Evolutionary conservation across 768 basidiomycete species (phyloP).

Genomic region (Hirschioporus abietinus): DNA sequence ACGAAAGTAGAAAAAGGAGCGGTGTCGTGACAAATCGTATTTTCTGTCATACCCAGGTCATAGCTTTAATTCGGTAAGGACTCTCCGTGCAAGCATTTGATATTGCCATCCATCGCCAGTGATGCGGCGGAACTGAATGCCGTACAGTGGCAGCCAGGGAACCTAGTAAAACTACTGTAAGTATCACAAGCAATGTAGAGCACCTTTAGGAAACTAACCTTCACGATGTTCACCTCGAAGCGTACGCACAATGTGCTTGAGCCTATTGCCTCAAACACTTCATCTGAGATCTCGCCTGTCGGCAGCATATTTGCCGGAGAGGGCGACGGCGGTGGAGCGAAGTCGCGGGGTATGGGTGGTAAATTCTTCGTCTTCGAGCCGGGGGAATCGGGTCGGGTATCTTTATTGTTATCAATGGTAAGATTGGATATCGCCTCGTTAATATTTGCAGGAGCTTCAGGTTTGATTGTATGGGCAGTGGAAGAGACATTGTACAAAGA

Average conservation of each 20-base stretch:
- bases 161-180: constrained; percentile 46
- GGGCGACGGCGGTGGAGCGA: constrained; percentile 31
- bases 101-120: constrained; percentile 96
- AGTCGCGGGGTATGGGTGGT: constrained; percentile 80
- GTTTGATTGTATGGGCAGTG: constrained; percentile 37
- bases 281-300: constrained; percentile 61
- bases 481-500: constrained; percentile 82
- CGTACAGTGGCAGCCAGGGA: constrained; percentile 88
- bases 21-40: not conserved
- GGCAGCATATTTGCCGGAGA: constrained; percentile 44
- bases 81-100: constrained; percentile 88
- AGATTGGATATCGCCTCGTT: constrained; percentile 7
- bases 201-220: constrained; percentile 48
- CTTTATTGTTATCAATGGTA: not conserved
- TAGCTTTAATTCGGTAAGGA: constrained; percentile 83
- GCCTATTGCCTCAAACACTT: constrained; percentile 67
- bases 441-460: constrained; percentile 21
- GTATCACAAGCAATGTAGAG: not conserved
- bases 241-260: constrained; percentile 81
- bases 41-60: constrained; percentile 27
- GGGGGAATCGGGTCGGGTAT: constrained; percentile 41
- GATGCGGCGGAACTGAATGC: constrained; percentile 89
- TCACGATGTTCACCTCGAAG: constrained; percentile 97
- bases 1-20: not conserved
- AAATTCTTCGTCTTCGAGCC: constrained; percentile 53